Base-by-base conservation (phyloP, 305 asterid genomes). In the Rubia tinctorum region DNA sequence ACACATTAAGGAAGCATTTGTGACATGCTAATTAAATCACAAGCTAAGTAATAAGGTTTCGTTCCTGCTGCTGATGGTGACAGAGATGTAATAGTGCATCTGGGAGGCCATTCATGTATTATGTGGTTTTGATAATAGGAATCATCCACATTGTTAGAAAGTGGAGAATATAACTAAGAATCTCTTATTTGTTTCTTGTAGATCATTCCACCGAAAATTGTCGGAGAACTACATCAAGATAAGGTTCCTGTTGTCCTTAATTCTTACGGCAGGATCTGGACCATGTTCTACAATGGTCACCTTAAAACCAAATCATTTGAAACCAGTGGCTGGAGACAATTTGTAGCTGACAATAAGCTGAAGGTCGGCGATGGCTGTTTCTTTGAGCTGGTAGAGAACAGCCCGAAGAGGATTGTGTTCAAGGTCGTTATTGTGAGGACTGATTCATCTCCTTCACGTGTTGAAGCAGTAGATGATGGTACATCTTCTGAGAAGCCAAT, bases 291-390 rank as follows among this genome's bases (percentile, higher is more conserved):
- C 40, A 11, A 42, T 18, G 82, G 83, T 37, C 66, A 37, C 30
- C 10, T 0, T 6, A 15, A 1, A 37, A 11, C 5, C 69, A 37
- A 65, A 39, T 3, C 11, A 65, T 34, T 86, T 39, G 79, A 22
- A 51, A 12, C 18, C 27, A 22, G 45, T 1, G 71, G 61, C n/a
- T 87, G 89, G 87, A 80, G 34, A 72, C 37, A 4, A 4, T 89
- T 87, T 67, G 84, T 44, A 17, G 11, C 13, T 6, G 86, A 76
- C 44, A 88, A 85, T 73, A 43, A 76, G 27, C 80, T 88, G 58
- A 77, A 85, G 78, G 13, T 40, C 5, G 88, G 85, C 30, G 88
- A 85, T 84, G 88, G 77, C 60, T 82, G 86, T 73, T 87, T 85
- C 43, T 87, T 88, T 64, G 90, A 88, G 73, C 60, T 86, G 8